A percentile compares a stretch with the other conserved stretches of the same genome.
Conservation (phyloP, 768 basidiomycete species). For the Fistulinella prunicolor region DNA sequence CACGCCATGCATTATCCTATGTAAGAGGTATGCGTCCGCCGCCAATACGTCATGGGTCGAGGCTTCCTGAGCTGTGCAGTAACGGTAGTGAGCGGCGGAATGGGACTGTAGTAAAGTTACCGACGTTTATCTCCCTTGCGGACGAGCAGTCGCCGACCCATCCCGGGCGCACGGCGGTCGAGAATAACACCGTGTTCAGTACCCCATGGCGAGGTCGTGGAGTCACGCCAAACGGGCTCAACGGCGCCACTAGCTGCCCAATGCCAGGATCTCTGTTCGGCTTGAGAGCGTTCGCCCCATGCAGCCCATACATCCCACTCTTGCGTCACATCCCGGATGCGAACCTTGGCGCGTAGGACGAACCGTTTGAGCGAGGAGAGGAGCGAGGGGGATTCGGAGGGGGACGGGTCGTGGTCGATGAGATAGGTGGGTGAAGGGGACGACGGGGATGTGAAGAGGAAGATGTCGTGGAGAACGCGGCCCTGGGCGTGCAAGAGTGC, state of each 20-base stretch:
- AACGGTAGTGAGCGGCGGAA: conserved; percentile 4
- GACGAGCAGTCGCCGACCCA: conserved; percentile 75
- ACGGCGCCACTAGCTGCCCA: conserved; percentile 70
- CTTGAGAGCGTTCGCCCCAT: conserved; percentile 56
- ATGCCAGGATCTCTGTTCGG: conserved; percentile 46
- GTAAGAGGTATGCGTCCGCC: conserved; percentile 64
- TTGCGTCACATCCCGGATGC: conserved; percentile 70
- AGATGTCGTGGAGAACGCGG: conserved; percentile 83
- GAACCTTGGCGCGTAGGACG: conserved; percentile 86
- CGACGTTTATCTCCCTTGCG: conserved; percentile 71
- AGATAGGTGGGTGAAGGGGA: conserved; percentile 54
- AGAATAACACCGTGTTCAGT: conserved; percentile 45
- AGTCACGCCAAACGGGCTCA: conserved; percentile 70
- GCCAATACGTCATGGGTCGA: conserved; percentile 53
- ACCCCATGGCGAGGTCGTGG: conserved; percentile 57
- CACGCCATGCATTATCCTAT: conserved; percentile 78
- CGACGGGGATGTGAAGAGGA: conserved; percentile 65
- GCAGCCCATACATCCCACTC: conserved; percentile 81
- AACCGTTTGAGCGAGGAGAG: conserved; percentile 76
- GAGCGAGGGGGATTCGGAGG: conserved; percentile 59
- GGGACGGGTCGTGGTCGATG: conserved; percentile 66
- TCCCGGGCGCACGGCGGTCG: conserved; percentile 70
- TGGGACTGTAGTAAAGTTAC: conserved; percentile 30
- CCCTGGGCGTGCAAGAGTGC: conserved; percentile 87
- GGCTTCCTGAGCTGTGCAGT: conserved; percentile 47